Percentiles rank a stretch among this genome's conserved stretches.
These are phyloP conservation scores for Ambrosia hybrid DNA, from an alignment of 140 eudicot genomes.

Conservation along the genomic window DNA sequence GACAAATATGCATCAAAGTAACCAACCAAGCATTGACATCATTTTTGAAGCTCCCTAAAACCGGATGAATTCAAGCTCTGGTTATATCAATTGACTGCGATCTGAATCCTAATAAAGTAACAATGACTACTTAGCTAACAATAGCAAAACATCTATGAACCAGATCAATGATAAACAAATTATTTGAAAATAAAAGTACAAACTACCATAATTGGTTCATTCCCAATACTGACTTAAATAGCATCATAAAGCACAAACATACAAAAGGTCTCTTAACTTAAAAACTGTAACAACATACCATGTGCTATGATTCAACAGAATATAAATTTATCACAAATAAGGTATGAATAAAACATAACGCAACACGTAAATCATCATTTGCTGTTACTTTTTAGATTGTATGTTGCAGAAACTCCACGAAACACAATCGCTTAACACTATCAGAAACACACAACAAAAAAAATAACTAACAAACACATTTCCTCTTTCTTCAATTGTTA, in stretches of 20 bases:
- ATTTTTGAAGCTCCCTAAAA: no score
- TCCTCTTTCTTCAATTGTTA: neutral
- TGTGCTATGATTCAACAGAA: conserved; percentile 13
- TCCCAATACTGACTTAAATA: conserved; percentile 18
- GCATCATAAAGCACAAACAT: conserved; percentile 13
- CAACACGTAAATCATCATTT: conserved; percentile 15
- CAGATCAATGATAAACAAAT: no score
- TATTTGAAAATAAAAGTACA: neutral
- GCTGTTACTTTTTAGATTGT: conserved; percentile 3
- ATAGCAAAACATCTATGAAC: no score
- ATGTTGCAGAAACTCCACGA: conserved; percentile 36
- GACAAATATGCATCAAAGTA: no score
- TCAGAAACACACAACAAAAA: conserved; percentile 7
- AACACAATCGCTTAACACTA: conserved; percentile 33
- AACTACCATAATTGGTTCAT: conserved; percentile 1
- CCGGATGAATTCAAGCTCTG: no score
- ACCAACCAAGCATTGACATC: no score
- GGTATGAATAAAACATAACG: conserved; percentile 21
- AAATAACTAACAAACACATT: neutral
- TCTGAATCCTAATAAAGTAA: no score
- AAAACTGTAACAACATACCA: neutral
- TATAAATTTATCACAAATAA: conserved; percentile 10
- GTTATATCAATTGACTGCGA: no score
- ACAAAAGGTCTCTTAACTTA: conserved; percentile 8
- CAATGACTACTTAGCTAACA: no score